Base-by-base conservation (phyloP, 176 grass and related monocot genomes). In the Otatea glauca region DNA sequence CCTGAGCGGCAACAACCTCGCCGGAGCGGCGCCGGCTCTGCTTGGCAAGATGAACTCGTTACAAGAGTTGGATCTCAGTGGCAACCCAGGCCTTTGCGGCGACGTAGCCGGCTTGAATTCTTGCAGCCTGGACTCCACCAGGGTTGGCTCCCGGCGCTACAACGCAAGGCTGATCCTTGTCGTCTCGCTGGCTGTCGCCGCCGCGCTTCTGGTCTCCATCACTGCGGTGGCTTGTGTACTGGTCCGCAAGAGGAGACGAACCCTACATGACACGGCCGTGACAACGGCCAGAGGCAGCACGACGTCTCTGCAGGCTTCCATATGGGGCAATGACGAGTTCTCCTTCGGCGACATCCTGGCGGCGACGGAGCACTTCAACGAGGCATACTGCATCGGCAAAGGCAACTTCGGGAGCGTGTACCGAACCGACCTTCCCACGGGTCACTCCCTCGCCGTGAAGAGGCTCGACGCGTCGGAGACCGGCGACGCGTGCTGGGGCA, bases 331-430 rank as follows among this genome's bases (percentile, higher is more conserved):
- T 74, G 92, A 97, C 24, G 79, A 62, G 75, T 92, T 92, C 78
- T 86, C 86, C 14, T 94, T 94, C 71, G 89, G 83, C 7, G 92
- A 97, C 77, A 92, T 97, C 58, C 60, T 91, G 68, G 88, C 86
- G 49, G 90, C 92, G 50, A 97, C 94, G 5, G 92, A 94, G 61
- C 84, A 94, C 84, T 97, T 97, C 86, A 88, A 86, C 70, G 82
- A 92, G 59, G 47, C 83, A 41, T 94, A 86, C 83, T 94, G 90
- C 86, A 94, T 97, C 61, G 95, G 95, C 29, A 91, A 76, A 75
- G 95, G 95, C 5, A 83, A 90, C 21, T 97, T 94, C 76, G 88
- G 94, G 38, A 94, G 77, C 68, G 92, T 97, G 35, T 97, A 92
- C 86, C 93, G 81, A 0, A 90, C 95, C 1, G 87, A 92, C 43